Base-by-base conservation (phyloP, 2,329 filamentous ascomycete species). In the Podosphaera fusca region DNA sequence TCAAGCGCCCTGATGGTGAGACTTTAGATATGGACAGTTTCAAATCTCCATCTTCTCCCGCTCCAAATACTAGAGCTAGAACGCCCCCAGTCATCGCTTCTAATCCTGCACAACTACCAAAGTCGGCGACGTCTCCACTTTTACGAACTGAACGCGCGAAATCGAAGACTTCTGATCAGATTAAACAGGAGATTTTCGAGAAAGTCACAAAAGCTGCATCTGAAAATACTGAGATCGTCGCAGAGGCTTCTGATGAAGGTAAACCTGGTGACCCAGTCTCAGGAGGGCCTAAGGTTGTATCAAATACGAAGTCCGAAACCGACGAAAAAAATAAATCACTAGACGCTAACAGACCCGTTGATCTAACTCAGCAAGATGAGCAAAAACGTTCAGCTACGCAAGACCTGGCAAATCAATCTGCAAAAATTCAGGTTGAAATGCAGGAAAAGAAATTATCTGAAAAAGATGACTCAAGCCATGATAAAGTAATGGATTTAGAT, bases 1-100 rank as follows among this genome's bases (percentile, higher is more conserved):
- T 95, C 74, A 94, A 87, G 74, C 86, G 87, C 65, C 77, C 83
- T 35, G 77, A 82, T 57, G 89, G 87, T 60, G 87, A 92, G 67
- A 79, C 81, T 35, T 73, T 95, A 10, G 81, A 87, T 63, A 73
- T 51, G 12, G 54, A 67, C 78, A 71, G 57, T 71, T 57, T 77
- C 56, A 85, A 83, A 70, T 79, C 81, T 1, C 80, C 83, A 29
- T 80, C 82, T 12, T 75, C 76, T 14, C 75, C 58, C 71, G 52
- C 75, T 29, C 76, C 75, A 57, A 74, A 75, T 34, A 75, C 70
- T 50, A 71, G 77, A 58, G 76, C 79, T 42, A 73, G 80, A 47
- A 80, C 79, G 29, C 79, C 74, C 59, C 69, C 72, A 5, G 76
- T 85, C 30, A 79, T 87, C 55, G 81, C 85, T 7, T 85, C 87